Evolutionary conservation across 352 stramenopile species (phyloP), one percentile per base, ranked within the genome.

Genomic region (Phytophthora hybrid): DNA sequence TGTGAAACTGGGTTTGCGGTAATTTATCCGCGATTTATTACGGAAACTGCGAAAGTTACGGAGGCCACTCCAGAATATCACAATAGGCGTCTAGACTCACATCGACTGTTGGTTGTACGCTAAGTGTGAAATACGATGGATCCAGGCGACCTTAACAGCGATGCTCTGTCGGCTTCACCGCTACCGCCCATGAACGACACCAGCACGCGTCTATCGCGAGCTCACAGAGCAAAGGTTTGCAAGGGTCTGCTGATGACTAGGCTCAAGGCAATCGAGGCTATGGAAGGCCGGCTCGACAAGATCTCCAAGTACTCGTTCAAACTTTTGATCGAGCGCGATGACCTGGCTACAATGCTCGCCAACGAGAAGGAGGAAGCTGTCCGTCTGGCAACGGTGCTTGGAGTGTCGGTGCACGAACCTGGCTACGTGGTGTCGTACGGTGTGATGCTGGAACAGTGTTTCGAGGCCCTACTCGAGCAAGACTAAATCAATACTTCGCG

Each of bases 1-100:
- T 47, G 39, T 47, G 10, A 47, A n/a, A n/a, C n/a, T n/a, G n/a
- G n/a, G n/a, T n/a, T n/a, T n/a, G 39, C 39, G 39, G 39, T 47
- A 47, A 47, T 47, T n/a, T 47, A 47, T 47, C 39, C 11, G 39
- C 39, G 39, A 47, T 47, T 47, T n/a, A 47, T 47, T 47, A 47
- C 39, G 39, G 39, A 47, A 47, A 47, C 39, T n/a, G 39, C 39
- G 18, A 47, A 47, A 47, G n/a, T n/a, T n/a, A n/a, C n/a, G n/a
- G n/a, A n/a, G n/a, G n/a, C n/a, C n/a, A n/a, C n/a, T n/a, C n/a
- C 9, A n/a, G 16, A 47, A 10, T 14, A 14, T 47, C 14, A 16
- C 39, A 47, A 14, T 47, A 47, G 10, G 10, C 11, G 11, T 47
- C 39, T 5, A 47, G 39, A 47, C 9, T 47, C 39, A 47, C 16